Evolutionary conservation across 2,329 filamentous ascomycete species (phyloP).

Genomic region (Ophiostoma ips): DNA sequence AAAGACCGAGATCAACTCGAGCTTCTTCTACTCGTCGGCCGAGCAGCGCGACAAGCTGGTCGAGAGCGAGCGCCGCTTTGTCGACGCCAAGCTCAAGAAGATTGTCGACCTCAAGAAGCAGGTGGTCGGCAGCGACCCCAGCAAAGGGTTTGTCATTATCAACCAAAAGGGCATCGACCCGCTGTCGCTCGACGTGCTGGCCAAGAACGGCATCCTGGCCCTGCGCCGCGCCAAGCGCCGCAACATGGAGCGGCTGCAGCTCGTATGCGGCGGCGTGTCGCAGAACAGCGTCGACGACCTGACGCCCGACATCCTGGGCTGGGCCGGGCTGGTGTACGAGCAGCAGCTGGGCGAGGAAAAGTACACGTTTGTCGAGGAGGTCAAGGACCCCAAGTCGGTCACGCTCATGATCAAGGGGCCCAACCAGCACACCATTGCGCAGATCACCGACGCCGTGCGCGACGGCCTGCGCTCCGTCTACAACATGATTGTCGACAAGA

Average conservation of each 20-base stretch:
- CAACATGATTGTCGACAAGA: conserved; percentile 98
- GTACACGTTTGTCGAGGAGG: conserved; percentile 96
- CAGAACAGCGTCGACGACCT: conserved; percentile 97
- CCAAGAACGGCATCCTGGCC: conserved; percentile 95
- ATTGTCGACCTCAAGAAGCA: conserved; percentile 97
- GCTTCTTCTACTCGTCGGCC: conserved; percentile 96
- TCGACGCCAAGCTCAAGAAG: conserved; percentile 92
- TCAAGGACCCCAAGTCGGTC: conserved; percentile 96
- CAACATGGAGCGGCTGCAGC: conserved; percentile 97
- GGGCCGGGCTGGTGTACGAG: conserved; percentile 94
- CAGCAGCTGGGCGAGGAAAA: conserved; percentile 97
- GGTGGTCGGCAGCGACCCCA: conserved; percentile 82
- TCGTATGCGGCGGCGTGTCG: conserved; percentile 78
- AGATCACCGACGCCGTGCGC: conserved; percentile 91
- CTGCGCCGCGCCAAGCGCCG: conserved; percentile 89
- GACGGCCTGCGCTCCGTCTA: conserved; percentile 93
- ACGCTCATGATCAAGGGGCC: conserved; percentile 96
- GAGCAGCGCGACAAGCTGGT: conserved; percentile 97
- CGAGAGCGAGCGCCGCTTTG: conserved; percentile 88
- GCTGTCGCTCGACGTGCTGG: conserved; percentile 83
- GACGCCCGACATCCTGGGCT: conserved; percentile 75
- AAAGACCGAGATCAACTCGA: conserved; percentile 97
- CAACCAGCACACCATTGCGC: conserved; percentile 89
- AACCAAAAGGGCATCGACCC: conserved; percentile 99
- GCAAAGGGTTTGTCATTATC: conserved; percentile 93